Evolutionary conservation across 257 asterid genomes (phyloP).

Genomic region (Verbascum thapsus): DNA sequence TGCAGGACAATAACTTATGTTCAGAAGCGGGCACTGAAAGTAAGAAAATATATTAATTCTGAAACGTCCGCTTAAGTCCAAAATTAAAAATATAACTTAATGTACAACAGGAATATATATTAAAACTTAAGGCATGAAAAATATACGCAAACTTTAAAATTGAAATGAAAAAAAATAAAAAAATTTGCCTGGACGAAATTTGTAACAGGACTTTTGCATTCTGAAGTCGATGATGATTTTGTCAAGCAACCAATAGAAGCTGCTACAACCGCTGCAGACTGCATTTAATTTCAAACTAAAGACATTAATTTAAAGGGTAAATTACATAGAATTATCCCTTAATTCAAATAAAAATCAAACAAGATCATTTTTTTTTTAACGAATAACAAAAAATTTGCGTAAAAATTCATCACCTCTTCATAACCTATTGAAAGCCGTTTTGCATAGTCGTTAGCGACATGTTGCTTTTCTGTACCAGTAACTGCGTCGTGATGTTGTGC

Average conservation of each 20-base stretch:
- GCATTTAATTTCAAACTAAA: slow-evolving; percentile 35
- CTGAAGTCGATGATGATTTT: slow-evolving; percentile 48
- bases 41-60: slow-evolving; percentile 27
- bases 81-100: slow-evolving; percentile 8
- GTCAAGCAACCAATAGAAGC: slow-evolving; percentile 76
- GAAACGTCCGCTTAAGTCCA: slow-evolving; percentile 13
- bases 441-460: slow-evolving; percentile 95
- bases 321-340: no score
- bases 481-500: slow-evolving; percentile 99
- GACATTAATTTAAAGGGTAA: slow-evolving; percentile 3
- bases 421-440: slow-evolving; percentile 89
- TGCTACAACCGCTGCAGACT: slow-evolving; percentile 81
- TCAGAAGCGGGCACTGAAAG: slow-evolving; percentile 86
- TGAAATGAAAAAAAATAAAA: slow-evolving; percentile 17
- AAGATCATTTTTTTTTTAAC: background rate
- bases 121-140: slow-evolving; percentile 11
- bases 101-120: slow-evolving; percentile 5
- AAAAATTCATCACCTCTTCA: slow-evolving; percentile 62
- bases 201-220: slow-evolving; percentile 47
- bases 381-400: background rate
- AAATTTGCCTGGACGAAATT: slow-evolving; percentile 68
- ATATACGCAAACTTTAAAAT: slow-evolving; percentile 16
- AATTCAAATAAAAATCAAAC: slow-evolving; percentile 5
- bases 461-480: slow-evolving; percentile 90
- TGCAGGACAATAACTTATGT: slow-evolving; percentile 84